Evolutionary conservation across 129 eudicot genomes (phyloP).

Genomic region (Dittrichia graveolens): DNA sequence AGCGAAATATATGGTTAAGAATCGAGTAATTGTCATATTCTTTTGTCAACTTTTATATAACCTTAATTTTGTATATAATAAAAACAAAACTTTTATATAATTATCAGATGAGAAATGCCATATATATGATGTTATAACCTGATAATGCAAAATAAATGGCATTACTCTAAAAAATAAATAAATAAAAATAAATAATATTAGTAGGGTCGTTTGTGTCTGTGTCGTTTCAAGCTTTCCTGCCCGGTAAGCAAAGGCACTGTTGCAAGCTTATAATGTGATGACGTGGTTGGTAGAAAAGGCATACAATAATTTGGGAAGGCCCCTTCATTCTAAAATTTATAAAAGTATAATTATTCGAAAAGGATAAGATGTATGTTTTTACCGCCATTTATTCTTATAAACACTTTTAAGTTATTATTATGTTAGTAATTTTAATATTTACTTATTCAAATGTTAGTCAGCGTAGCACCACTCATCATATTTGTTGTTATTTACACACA

Average conservation of each 20-base stretch:
- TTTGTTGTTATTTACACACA: no score
- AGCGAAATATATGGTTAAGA: background rate
- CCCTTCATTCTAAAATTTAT: background rate
- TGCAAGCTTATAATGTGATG: conserved; percentile 27
- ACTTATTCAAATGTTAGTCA: no score
- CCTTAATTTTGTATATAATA: background rate
- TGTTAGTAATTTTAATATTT: no score
- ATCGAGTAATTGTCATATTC: background rate
- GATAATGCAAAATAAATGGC: no score
- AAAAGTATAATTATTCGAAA: background rate
- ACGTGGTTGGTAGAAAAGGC: conserved; percentile 33
- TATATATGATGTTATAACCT: no score
- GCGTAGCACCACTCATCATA: no score
- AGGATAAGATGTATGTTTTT: no score
- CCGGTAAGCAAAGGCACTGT: conserved; percentile 46
- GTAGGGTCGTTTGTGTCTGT: conserved; percentile 25
- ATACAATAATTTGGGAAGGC: conserved; percentile 12
- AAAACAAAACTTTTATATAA: background rate
- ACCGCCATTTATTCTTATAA: no score
- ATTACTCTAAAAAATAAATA: background rate
- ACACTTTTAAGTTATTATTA: no score
- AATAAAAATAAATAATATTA: background rate
- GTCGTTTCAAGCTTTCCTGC: conserved; percentile 40
- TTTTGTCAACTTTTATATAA: background rate
- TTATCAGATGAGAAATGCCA: no score